Percentiles rank a stretch among this genome's conserved stretches.
Conservation (phyloP, 2,329 filamentous ascomycete species). For the Pyrenophora teres region DNA sequence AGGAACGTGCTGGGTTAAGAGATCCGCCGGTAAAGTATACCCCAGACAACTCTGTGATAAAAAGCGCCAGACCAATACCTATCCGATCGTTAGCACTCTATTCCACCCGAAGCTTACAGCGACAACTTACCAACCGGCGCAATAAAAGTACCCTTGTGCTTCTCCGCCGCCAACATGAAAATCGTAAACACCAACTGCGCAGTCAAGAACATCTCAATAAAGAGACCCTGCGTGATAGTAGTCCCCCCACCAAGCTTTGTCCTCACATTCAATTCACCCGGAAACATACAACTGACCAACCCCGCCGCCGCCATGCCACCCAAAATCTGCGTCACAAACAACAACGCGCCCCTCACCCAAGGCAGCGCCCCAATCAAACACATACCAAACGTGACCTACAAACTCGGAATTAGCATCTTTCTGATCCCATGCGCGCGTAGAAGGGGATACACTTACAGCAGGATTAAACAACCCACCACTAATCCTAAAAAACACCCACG, state of each 20-base stretch:
- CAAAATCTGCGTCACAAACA: slow-evolving; percentile 30
- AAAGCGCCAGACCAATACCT: slow-evolving; percentile 68
- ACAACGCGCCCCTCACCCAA: slow-evolving; percentile 19
- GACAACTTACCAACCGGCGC: slow-evolving; percentile 58
- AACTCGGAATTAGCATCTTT: background rate
- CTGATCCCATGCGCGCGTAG: too few relatives aligned
- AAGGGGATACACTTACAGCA: slow-evolving; percentile 1
- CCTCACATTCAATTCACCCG: slow-evolving; percentile 26
- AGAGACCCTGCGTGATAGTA: slow-evolving; percentile 24
- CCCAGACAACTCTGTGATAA: slow-evolving; percentile 53
- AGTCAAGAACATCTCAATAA: slow-evolving; percentile 28
- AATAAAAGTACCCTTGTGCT: slow-evolving; percentile 63
- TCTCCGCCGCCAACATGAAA: slow-evolving; percentile 62
- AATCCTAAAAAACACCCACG: slow-evolving; percentile 42
- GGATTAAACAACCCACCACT: slow-evolving; percentile 35
- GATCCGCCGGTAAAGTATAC: slow-evolving; percentile 52
- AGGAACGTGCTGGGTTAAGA: slow-evolving; percentile 52
- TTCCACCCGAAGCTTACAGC: too few relatives aligned
- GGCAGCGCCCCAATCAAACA: slow-evolving; percentile 25
- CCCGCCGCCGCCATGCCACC: slow-evolving; percentile 33
- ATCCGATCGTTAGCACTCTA: background rate
- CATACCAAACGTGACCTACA: slow-evolving; percentile 39
- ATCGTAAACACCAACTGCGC: slow-evolving; percentile 42
- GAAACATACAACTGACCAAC: slow-evolving; percentile 31
- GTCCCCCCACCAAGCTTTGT: slow-evolving; percentile 20